These are phyloP conservation scores for Penicillium sp. DNA, from an alignment of 2,329 filamentous ascomycete species.

Conservation along the genomic window DNA sequence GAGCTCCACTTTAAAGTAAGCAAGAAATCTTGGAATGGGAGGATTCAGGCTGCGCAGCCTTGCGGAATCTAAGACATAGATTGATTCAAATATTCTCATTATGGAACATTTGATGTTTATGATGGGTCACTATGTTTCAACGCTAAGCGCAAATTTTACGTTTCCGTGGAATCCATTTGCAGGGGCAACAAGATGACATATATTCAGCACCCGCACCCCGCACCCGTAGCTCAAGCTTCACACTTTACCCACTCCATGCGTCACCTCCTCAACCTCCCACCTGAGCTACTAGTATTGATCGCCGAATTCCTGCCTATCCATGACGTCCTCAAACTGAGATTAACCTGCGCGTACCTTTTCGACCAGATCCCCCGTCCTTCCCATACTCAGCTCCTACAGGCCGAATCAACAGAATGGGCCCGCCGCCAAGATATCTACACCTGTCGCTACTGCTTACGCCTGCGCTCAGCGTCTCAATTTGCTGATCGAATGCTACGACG, in stretches of 20 bases:
- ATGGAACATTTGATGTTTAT: too few relatives aligned
- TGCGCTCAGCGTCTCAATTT: slow-evolving; percentile 22
- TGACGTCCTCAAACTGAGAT: slow-evolving; percentile 25
- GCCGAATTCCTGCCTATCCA: slow-evolving; percentile 25
- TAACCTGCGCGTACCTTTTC: slow-evolving; percentile 30
- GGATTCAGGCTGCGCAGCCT: not conserved
- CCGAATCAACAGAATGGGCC: slow-evolving; percentile 24
- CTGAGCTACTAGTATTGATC: slow-evolving; percentile 33
- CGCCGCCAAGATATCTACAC: slow-evolving; percentile 20
- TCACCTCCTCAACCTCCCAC: slow-evolving; percentile 26
- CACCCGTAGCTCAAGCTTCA: not conserved
- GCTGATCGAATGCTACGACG: slow-evolving; percentile 29
- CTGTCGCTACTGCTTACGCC: slow-evolving; percentile 31
- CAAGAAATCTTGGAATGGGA: not conserved
- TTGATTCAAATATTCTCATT: too few relatives aligned
- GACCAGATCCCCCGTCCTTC: slow-evolving; percentile 20
- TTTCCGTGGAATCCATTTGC: not conserved
- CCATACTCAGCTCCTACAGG: slow-evolving; percentile 24
- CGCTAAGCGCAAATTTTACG: too few relatives aligned
- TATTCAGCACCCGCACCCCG: not conserved
- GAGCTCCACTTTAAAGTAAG: not conserved
- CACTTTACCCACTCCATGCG: slow-evolving; percentile 3
- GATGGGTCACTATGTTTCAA: too few relatives aligned
- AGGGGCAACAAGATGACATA: too few relatives aligned
- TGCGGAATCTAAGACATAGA: not conserved